Evolutionary conservation across 2,329 filamentous ascomycete species (phyloP).

Genomic region (Cladosporium sp.): DNA sequence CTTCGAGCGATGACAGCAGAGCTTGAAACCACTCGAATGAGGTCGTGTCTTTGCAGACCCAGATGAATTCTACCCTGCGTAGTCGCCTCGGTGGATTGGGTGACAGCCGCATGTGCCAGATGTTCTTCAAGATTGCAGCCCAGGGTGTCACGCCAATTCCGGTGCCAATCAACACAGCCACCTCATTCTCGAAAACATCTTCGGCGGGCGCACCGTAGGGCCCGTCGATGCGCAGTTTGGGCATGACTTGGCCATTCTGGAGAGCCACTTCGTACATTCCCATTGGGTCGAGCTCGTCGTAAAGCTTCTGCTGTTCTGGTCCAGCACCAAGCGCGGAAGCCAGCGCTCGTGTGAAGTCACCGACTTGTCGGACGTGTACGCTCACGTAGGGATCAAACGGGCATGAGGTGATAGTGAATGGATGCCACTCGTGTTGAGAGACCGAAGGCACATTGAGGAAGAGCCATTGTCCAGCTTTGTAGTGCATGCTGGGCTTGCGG

Average conservation of each 20-base stretch:
- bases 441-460: slow-evolving; percentile 91
- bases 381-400: slow-evolving; percentile 93
- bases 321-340: slow-evolving; percentile 94
- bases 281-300: slow-evolving; percentile 83
- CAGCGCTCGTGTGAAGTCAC: slow-evolving; percentile 91
- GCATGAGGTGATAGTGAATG: slow-evolving; percentile 98
- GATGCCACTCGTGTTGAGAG: slow-evolving; percentile 91
- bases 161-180: slow-evolving; percentile 78
- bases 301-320: slow-evolving; percentile 77
- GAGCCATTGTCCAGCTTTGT: slow-evolving; percentile 97
- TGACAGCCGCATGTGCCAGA: slow-evolving; percentile 89
- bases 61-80: slow-evolving; percentile 95
- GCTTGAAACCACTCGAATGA: slow-evolving; percentile 99
- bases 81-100: slow-evolving; percentile 87
- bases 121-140: slow-evolving; percentile 89
- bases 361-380: slow-evolving; percentile 91
- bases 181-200: slow-evolving; percentile 92
- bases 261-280: slow-evolving; percentile 98
- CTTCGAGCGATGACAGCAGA: slow-evolving; percentile 82
- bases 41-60: slow-evolving; percentile 92
- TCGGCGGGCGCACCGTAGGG: slow-evolving; percentile 96
- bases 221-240: slow-evolving; percentile 80
- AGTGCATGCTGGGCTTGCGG: slow-evolving; percentile 90
- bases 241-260: slow-evolving; percentile 90
- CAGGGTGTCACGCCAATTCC: slow-evolving; percentile 85